Conservation (phyloP, 2,329 filamentous ascomycete species). For the Setomelanomma holmii region DNA sequence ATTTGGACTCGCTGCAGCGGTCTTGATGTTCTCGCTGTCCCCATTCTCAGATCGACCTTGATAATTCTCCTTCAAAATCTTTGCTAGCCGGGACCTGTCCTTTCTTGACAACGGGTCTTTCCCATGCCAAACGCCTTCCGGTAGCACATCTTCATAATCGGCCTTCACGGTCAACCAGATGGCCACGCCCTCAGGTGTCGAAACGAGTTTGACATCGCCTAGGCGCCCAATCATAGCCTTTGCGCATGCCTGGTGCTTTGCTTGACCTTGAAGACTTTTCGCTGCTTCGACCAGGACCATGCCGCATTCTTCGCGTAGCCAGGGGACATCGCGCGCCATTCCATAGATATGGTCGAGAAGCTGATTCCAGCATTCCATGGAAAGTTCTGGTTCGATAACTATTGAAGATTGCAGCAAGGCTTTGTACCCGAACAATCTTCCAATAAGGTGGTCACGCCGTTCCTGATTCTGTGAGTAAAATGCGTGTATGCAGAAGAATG, state of each 20-base stretch:
- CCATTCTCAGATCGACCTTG: slow-evolving; percentile 57
- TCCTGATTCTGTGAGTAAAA: slow-evolving; percentile 66
- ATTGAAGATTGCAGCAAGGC: slow-evolving; percentile 82
- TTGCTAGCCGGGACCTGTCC: slow-evolving; percentile 72
- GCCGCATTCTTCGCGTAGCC: slow-evolving; percentile 88
- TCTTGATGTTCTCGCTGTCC: slow-evolving; percentile 59
- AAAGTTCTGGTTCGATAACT: slow-evolving; percentile 65
- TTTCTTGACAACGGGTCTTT: slow-evolving; percentile 75
- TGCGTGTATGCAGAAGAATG: not conserved
- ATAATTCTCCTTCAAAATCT: slow-evolving; percentile 79
- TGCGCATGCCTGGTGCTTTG: slow-evolving; percentile 62
- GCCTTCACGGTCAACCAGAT: slow-evolving; percentile 79
- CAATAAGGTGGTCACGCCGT: slow-evolving; percentile 83
- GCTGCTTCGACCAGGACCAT: slow-evolving; percentile 80
- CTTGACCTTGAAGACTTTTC: slow-evolving; percentile 57
- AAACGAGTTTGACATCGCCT: slow-evolving; percentile 69
- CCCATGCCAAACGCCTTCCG: slow-evolving; percentile 74
- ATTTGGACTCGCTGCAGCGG: slow-evolving; percentile 79
- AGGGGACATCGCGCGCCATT: slow-evolving; percentile 81
- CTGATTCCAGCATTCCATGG: slow-evolving; percentile 65
- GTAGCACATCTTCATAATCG: slow-evolving; percentile 68
- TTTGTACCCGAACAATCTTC: slow-evolving; percentile 85
- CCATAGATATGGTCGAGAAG: slow-evolving; percentile 77
- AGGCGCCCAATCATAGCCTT: slow-evolving; percentile 69
- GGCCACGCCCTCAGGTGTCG: slow-evolving; percentile 86